A percentile compares a stretch with the other conserved stretches of the same genome.
phyloP scores from a whole-genome alignment of 2,329 filamentous ascomycete species.

The Monosporascus sp. region DNA sequence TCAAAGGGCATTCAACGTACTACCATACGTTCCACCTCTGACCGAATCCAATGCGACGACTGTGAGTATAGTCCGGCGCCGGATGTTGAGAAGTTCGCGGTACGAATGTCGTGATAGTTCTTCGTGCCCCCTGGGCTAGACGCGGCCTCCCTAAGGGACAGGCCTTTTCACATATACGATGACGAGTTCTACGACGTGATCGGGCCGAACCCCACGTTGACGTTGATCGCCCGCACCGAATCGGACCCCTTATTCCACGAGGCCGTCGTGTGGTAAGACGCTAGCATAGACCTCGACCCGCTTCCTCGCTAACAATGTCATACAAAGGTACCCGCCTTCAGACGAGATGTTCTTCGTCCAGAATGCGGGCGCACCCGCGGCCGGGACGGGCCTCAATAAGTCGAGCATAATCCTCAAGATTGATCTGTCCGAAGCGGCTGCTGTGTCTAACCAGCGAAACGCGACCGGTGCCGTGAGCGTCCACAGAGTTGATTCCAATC shows the following conservation, averaged over 20 bases:
- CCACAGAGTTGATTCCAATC: constrained; percentile 35
- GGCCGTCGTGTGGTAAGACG: constrained; percentile 45
- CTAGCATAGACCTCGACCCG: too few relatives aligned
- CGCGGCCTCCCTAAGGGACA: constrained; percentile 30
- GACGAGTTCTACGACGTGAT: constrained; percentile 46
- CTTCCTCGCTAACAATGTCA: neutral
- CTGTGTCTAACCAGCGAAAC: constrained; percentile 32
- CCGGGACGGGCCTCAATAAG: constrained; percentile 46
- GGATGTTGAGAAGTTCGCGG: neutral
- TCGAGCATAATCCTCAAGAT: constrained; percentile 49
- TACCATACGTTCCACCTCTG: constrained; percentile 33
- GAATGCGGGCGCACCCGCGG: constrained; percentile 40
- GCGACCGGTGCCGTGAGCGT: constrained; percentile 37
- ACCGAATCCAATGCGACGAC: constrained; percentile 31
- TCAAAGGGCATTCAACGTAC: constrained; percentile 38
- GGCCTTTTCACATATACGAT: constrained; percentile 44
- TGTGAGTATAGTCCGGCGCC: constrained; percentile 18
- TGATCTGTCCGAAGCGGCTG: constrained; percentile 37
- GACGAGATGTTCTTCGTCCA: constrained; percentile 53
- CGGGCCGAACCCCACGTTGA: constrained; percentile 43
- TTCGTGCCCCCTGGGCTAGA: constrained; percentile 42
- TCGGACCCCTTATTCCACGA: constrained; percentile 50
- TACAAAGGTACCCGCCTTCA: constrained; percentile 33
- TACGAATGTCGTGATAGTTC: constrained; percentile 19
- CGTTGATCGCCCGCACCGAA: constrained; percentile 40